Base-by-base conservation (phyloP, 139 green algal species). In the Astrephomene gubernaculifera region DNA sequence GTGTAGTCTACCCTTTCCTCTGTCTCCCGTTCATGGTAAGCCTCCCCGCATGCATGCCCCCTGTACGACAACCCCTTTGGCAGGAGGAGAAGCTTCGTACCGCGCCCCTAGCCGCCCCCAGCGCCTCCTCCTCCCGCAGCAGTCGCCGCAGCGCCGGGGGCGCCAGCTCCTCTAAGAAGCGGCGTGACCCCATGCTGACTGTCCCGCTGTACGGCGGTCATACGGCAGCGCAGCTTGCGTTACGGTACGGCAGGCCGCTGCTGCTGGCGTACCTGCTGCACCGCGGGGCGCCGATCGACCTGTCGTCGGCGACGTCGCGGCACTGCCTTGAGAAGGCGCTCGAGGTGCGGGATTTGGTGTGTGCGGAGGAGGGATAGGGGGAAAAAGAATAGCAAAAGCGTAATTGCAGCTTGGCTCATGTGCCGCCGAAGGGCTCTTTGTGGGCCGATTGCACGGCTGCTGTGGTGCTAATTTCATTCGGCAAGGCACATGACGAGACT, bases 181-280 rank as follows among this genome's bases (percentile, higher is more conserved):
- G 76, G 29, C 60, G 60, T 22, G 76, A 83, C 57, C 76, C 76
- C 39, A 83, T 83, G 76, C 61, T 83, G 53, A 73, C 76, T 5
- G 76, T 83, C 19, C 76, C 76, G 27, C 60, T 83, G 76, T 83
- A 83, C 76, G 76, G 76, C 31, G 76, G 76, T 22, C 76, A 83
- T 39, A 83, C 60, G 17, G 60, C 60, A 2, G 76, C 76, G 60
- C 76, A 83, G 76, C 60, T 83, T 60, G 76, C 60, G 29, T 38
- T 81, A 53, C 73, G 73, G 9, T 82, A 82, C 74, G 74, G 74
- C 10, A 44, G 76, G 38, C 76, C 76, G 60, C 60, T 83, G 76
- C 60, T 83, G 76, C 76, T 83, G 60, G 76, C 76, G 39, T 83
- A 73, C 76, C 76, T 83, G 39, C 76, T 83, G 57, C 76, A 83